A percentile compares a stretch with the other conserved stretches of the same genome.
Evolutionary conservation across 441 rosid genomes (phyloP).

Genomic region (Bruguiera hainesii): DNA sequence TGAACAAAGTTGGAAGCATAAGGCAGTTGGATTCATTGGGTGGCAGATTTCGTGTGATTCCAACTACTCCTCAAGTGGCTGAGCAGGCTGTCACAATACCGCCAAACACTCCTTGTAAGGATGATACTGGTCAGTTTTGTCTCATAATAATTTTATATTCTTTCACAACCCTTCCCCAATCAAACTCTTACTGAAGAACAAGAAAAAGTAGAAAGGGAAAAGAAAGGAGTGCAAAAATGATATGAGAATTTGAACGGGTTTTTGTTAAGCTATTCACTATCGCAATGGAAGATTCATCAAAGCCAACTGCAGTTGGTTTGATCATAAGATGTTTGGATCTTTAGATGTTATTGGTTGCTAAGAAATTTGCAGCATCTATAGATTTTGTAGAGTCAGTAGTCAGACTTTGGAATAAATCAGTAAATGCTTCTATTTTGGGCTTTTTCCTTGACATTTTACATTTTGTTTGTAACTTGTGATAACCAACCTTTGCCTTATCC

Average conservation of each 20-base stretch:
- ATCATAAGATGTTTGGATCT: no score
- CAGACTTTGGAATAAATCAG: background rate
- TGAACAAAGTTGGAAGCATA: conserved; percentile 56
- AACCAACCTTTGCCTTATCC: conserved; percentile 55
- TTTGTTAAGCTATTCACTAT: background rate
- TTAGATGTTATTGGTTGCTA: no score
- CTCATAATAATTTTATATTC: background rate
- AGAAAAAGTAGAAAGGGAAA: background rate
- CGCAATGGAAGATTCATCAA: no score
- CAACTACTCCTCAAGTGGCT: conserved; percentile 44
- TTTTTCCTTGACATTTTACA: conserved; percentile 12
- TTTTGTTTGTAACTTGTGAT: conserved; percentile 28
- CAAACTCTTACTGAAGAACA: background rate
- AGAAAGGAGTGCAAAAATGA: background rate
- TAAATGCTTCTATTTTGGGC: conserved; percentile 3
- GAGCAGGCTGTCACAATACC: conserved; percentile 28
- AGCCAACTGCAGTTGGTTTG: no score
- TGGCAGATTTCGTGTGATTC: conserved; percentile 67
- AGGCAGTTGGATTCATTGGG: conserved; percentile 41
- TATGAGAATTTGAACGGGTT: background rate
- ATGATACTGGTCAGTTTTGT: conserved; percentile 40
- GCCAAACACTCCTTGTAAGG: conserved; percentile 29
- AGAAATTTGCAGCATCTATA: no score
- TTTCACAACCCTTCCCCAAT: background rate
- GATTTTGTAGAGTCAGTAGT: background rate